Evolutionary conservation across 1,284 basidiomycete species (phyloP), one percentile per base, ranked within the genome.

Genomic region (Rhodotorula sp.): DNA sequence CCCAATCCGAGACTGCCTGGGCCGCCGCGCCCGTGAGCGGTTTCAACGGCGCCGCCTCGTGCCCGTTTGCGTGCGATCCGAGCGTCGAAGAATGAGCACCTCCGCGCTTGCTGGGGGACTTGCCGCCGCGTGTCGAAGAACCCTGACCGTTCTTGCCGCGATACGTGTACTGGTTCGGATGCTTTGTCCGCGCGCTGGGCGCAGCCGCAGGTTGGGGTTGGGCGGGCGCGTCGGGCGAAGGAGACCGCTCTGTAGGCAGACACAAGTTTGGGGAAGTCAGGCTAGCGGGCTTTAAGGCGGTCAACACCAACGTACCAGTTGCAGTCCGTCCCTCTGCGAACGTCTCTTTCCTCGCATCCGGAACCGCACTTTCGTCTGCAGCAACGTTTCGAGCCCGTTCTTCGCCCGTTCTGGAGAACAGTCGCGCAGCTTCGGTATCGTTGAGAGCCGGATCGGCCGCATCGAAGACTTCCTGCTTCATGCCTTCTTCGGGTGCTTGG

Each of bases 91-190:
- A 74, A 46, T 77, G 75, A 7, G 68, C 74, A 39, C 73, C 71
- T 16, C 43, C 21, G 26, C 63, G 70, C 59, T 69, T 68, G 54
- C 31, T 57, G 16, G 67, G 67, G 29, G 71, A 72, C 2, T 78
- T 80, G 21, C 51, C 60, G 7, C 78, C 80, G 6, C 79, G 85
- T 3, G 61, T 70, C 18, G 72, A 64, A 4, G 67, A 43, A 15
- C 65, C 51, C 5, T 70, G 78, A 39, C 73, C 76, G 59, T 77
- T 79, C 76, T 85, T 85, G 29, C 82, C 83, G 51, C 86, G 84
- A 77, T 87, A 87, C 0, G 86, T 87, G 78, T 87, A 87, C 77
- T 87, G 86, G 72, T 87, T 87, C 7, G 86, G 85, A 57, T 83
- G 82, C 59, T 80, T 80, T 46, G 76, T 76, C 71, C 80, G 78